Percentiles rank a stretch among this genome's conserved stretches.
phyloP scores from a whole-genome alignment of 1,284 basidiomycete genomes.

The Calocybe gambosa region DNA sequence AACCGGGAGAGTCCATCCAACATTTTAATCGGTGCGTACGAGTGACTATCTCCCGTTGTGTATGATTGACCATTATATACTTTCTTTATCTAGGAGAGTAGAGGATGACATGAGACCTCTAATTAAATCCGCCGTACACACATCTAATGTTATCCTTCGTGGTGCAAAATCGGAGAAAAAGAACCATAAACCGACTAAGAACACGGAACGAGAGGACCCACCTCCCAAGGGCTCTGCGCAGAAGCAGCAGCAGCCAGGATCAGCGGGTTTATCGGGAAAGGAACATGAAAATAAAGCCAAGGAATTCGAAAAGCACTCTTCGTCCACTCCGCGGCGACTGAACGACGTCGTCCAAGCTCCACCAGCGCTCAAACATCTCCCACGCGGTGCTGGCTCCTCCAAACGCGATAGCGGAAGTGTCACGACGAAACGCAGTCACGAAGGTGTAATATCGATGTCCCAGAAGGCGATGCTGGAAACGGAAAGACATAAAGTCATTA shows the following conservation, averaged over 20 bases:
- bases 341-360: conserved; percentile 43
- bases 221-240: conserved; percentile 2
- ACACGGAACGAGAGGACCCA: conserved; percentile 8
- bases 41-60: not conserved
- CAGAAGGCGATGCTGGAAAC: conserved; percentile 70
- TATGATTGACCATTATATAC: not conserved
- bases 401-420: no score
- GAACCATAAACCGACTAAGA: conserved; percentile 23
- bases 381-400: conserved; percentile 12
- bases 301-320: conserved; percentile 49
- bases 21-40: conserved; percentile 65
- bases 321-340: conserved; percentile 57
- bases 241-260: conserved; percentile 1
- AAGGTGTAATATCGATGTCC: conserved; percentile 60
- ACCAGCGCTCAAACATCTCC: conserved; percentile 38
- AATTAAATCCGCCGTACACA: conserved; percentile 54
- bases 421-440: conserved; percentile 13
- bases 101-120: conserved; percentile 62
- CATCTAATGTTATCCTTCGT: conserved; percentile 46
- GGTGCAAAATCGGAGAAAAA: conserved; percentile 39
- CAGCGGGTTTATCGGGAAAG: conserved; percentile 11
- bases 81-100: conserved; percentile 45
- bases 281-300: conserved; percentile 28
- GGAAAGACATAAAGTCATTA: conserved; percentile 64
- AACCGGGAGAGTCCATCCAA: conserved; percentile 61